A percentile compares a stretch with the other conserved stretches of the same genome.
phyloP scores from a whole-genome alignment of 2,329 filamentous ascomycete species.

The Aspergillus caelatus region DNA sequence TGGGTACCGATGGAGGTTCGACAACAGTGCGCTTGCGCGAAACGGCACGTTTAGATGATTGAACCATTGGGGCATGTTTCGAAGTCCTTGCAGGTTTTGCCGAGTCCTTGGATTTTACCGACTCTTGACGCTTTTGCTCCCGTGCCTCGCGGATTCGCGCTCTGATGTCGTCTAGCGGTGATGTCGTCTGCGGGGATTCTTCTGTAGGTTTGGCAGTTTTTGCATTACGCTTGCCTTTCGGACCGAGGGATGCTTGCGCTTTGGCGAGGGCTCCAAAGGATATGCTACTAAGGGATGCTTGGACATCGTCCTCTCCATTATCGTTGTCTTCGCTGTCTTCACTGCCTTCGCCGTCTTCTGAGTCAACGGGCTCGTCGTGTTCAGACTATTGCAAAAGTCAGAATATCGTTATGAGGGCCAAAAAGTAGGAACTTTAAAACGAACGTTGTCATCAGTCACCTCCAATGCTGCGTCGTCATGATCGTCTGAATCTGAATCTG shows the following conservation, averaged over 20 bases:
- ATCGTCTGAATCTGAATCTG: constrained; percentile 17
- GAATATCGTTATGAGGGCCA: background rate
- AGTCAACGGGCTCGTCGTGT: constrained; percentile 45
- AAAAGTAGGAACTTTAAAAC: background rate
- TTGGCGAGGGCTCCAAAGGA: constrained; percentile 90
- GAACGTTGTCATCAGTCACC: constrained; percentile 14
- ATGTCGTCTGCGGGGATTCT: constrained; percentile 23
- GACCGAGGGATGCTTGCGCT: constrained; percentile 71
- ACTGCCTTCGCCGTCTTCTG: constrained; percentile 41
- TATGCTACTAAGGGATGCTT: constrained; percentile 58
- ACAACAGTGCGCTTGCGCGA: constrained; percentile 77
- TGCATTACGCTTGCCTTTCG: constrained; percentile 36
- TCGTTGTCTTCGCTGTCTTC: constrained; percentile 41
- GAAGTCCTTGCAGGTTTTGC: constrained; percentile 56
- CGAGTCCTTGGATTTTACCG: constrained; percentile 26
- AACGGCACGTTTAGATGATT: constrained; percentile 81
- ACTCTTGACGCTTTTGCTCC: constrained; percentile 44
- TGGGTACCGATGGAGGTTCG: constrained; percentile 55
- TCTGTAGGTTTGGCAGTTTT: constrained; percentile 19
- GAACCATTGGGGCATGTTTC: constrained; percentile 87
- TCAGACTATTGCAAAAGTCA: constrained; percentile 34
- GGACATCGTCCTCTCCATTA: constrained; percentile 39
- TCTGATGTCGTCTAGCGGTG: constrained; percentile 42
- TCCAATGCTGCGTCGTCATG: constrained; percentile 16
- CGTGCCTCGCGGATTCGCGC: constrained; percentile 44